Evolutionary conservation across 192 early-diverging fungal species (phyloP).

Genomic region (Coemansia furcata): DNA sequence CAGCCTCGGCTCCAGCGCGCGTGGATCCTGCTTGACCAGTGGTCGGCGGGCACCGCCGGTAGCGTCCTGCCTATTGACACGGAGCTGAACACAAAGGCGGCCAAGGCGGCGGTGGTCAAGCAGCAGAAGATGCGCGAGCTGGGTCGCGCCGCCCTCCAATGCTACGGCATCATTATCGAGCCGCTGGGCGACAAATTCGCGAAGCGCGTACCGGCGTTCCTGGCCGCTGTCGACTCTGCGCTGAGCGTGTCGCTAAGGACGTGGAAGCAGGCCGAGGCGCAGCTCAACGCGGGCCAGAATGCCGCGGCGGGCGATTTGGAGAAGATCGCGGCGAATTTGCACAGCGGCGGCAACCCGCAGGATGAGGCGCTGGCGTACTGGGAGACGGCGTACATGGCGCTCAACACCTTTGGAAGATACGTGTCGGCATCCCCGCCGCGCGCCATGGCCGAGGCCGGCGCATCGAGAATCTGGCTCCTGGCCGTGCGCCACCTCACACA

Average conservation of each 20-base stretch:
- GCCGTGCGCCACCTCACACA: constrained; percentile 69
- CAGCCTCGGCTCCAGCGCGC: constrained; percentile 59
- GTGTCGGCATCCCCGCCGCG: constrained; percentile 56
- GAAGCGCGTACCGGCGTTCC: constrained; percentile 52
- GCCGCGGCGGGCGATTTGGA: constrained; percentile 39
- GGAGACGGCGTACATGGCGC: constrained; percentile 82
- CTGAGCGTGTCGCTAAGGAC: constrained; percentile 46
- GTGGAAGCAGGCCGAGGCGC: constrained; percentile 50
- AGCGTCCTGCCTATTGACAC: neutral
- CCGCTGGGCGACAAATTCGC: constrained; percentile 65
- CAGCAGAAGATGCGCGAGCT: constrained; percentile 57
- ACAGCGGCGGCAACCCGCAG: constrained; percentile 30
- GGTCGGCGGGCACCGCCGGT: constrained; percentile 57
- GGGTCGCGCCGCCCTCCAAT: constrained; percentile 77
- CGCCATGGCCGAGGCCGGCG: constrained; percentile 50
- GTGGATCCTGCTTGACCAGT: constrained; percentile 71
- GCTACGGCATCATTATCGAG: constrained; percentile 82
- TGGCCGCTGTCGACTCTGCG: constrained; percentile 55
- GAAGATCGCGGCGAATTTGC: constrained; percentile 53
- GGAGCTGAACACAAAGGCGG: constrained; percentile 6
- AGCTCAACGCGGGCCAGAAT: constrained; percentile 22
- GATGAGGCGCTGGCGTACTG: constrained; percentile 64
- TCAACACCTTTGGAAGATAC: constrained; percentile 75
- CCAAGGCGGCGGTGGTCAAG: constrained; percentile 1
- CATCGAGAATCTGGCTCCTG: constrained; percentile 65